Evolutionary conservation across 768 basidiomycete genomes (phyloP), one percentile per base, ranked within the genome.

Genomic region (Suillus fuscotomentosus): DNA sequence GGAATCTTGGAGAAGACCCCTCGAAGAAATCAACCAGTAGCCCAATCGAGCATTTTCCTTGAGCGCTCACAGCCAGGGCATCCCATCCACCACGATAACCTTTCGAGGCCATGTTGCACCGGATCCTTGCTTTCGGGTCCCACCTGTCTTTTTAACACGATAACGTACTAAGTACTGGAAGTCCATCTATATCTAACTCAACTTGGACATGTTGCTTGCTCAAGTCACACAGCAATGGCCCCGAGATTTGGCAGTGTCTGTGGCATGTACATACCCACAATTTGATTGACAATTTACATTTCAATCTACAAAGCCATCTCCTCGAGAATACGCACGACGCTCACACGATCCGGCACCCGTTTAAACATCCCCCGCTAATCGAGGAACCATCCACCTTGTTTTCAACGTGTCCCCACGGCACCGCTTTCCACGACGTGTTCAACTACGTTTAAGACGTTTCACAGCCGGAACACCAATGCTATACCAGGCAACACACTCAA

Each of bases 21-120:
- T 61, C 47, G 36, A 61, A 41, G 47, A 61, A 61, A 61, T 38
- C 60, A 36, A 3, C 36, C 20, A 45, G n/a, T 34, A 24, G 11
- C 45, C 42, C 62, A 60, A 65, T 67, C 61, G 60, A 64, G 60
- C 43, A 66, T 54, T 72, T 56, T 36, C 61, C 47, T 59, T 69
- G 71, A 65, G 73, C 73, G 75, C 75, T 61, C 69, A 62, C 53
- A 41, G 36, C 56, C 69, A 63, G 62, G 71, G 69, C 60, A 65
- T 56, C 61, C 63, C 66, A 63, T 63, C 55, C 64, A 67, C 59
- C 70, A 75, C 75, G 73, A 73, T 76, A 76, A 22, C 75, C 73
- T 75, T 75, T 76, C 68, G 66, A 75, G 73, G 73, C n/a, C 68
- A 65, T 54, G 17, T 68, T 61, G 56, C 68, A 65, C 75, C 75